Evolutionary conservation across 495 filamentous ascomycete genomes (phyloP).

Genomic region (Trichoderma reesei): DNA sequence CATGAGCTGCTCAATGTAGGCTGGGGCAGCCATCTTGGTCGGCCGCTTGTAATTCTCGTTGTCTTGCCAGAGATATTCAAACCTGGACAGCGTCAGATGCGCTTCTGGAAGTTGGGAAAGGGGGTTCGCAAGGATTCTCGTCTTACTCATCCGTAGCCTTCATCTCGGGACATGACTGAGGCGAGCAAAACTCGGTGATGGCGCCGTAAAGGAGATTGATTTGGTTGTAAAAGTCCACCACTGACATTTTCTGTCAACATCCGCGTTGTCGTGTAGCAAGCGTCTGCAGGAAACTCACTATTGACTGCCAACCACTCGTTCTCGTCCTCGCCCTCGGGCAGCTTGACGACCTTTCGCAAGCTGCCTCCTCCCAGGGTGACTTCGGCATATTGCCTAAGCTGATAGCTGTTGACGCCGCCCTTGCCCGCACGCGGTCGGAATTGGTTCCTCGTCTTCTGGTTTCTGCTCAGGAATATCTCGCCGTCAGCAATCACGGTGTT

Average conservation of each 20-base stretch:
- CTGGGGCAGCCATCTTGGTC: slow-evolving; percentile 94
- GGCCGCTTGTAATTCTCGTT: slow-evolving; percentile 84
- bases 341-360: slow-evolving; percentile 88
- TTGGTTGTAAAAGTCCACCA: slow-evolving; percentile 99
- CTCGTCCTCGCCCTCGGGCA: slow-evolving; percentile 92
- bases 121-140: not conserved
- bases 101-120: not conserved
- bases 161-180: slow-evolving; percentile 95
- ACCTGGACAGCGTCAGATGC: slow-evolving; percentile 38
- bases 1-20: slow-evolving; percentile 97
- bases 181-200: slow-evolving; percentile 98
- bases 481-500: not conserved
- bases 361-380: slow-evolving; percentile 92
- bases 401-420: slow-evolving; percentile 82
- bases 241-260: slow-evolving; percentile 29
- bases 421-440: slow-evolving; percentile 89
- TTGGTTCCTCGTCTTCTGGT: slow-evolving; percentile 77
- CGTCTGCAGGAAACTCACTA: slow-evolving; percentile 40
- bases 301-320: slow-evolving; percentile 98
- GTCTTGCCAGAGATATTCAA: slow-evolving; percentile 99
- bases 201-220: slow-evolving; percentile 98
- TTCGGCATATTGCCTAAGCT: slow-evolving; percentile 94
- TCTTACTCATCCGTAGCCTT: slow-evolving; percentile 95
- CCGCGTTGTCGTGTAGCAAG: not conserved
- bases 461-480: slow-evolving; percentile 38